Conservation (phyloP, 371 early-diverging fungal species). For the Mucor irregularis region DNA sequence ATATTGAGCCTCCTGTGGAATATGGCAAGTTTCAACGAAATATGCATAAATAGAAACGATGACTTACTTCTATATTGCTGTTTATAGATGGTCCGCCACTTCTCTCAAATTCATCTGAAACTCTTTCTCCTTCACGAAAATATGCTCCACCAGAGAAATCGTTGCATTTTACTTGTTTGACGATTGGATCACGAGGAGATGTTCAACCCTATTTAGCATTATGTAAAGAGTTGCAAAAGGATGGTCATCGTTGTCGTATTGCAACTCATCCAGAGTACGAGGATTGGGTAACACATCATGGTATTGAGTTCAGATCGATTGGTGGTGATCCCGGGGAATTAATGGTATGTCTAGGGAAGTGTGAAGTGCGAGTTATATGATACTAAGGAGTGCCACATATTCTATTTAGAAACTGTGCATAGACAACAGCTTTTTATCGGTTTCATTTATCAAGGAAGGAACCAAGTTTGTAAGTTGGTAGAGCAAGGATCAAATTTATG, state of each 20-base stretch:
- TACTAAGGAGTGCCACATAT: too few relatives aligned
- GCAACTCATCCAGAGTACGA: conserved; percentile 78
- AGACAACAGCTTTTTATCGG: conserved; percentile 75
- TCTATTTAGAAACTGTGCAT: conserved; percentile 75
- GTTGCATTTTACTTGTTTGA: conserved; percentile 75
- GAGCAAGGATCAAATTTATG: not conserved
- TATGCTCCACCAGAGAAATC: conserved; percentile 32
- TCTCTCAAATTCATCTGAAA: conserved; percentile 3
- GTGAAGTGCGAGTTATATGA: too few relatives aligned
- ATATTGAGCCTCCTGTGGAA: conserved; percentile 31
- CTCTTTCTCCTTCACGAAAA: not conserved
- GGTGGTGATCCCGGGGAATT: conserved; percentile 73
- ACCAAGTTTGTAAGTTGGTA: conserved; percentile 41
- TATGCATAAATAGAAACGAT: not conserved
- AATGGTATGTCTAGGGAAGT: too few relatives aligned
- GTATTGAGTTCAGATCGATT: conserved; percentile 72
- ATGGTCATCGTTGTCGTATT: conserved; percentile 75
- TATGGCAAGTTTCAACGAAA: conserved; percentile 22
- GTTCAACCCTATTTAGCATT: conserved; percentile 85
- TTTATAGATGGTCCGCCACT: conserved; percentile 16
- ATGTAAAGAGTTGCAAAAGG: conserved; percentile 67
- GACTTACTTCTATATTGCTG: not conserved
- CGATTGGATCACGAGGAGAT: conserved; percentile 85
- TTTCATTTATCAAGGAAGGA: conserved; percentile 69
- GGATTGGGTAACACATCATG: conserved; percentile 70